Evolutionary conservation across 164 flowering plant genomes (phyloP), one percentile per base, ranked within the genome.

Genomic region (Vitis labrusca): DNA sequence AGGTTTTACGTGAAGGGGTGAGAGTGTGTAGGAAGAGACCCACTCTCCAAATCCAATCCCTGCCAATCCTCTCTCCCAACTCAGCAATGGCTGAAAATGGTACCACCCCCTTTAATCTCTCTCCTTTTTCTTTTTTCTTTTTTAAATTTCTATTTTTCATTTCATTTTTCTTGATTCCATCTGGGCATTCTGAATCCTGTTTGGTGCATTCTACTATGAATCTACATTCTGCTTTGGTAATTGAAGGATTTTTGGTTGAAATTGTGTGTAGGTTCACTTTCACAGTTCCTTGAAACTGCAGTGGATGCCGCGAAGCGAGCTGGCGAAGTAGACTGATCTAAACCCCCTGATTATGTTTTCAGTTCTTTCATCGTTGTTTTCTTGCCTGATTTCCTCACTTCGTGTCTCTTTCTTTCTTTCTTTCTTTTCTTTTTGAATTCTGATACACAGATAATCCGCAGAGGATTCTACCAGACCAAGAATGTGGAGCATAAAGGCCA

Each of bases 271-370:
- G 96, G 73, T 84, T 83, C 85, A 9, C 75, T 86, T 1, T 76
- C 74, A 0, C 78, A 85, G 48, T 92, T 85, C 56, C 81, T 94
- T 15, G 83, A 76, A 17, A 76, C 75, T 63, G 97, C 98, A 1
- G 84, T 94, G 49, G 93, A 90, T 44, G 98, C 96, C 19, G 97
- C 98, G 3, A 89, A 89, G 74, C 74, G 48, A 68, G 98, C 97
- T 56, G 98, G 98, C 56, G 92, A 92, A 88, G 98, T 83, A 47
- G 6, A 15, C 55, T 52, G 1, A 19, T 81, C 49, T 53, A 44
- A 15, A 48, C 44, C 16, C 30, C 50, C 8, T n/a, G 1, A 3
- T 55, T 56, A 60, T 15, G 4, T 50, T 27, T 17, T 50, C 4
- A 10, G 50, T 50, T 17, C 5, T 51, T 23, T 44, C 12, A 27